phyloP scores from a whole-genome alignment of 257 asterid genomes.

The Fraxinus pennsylvanica region DNA sequence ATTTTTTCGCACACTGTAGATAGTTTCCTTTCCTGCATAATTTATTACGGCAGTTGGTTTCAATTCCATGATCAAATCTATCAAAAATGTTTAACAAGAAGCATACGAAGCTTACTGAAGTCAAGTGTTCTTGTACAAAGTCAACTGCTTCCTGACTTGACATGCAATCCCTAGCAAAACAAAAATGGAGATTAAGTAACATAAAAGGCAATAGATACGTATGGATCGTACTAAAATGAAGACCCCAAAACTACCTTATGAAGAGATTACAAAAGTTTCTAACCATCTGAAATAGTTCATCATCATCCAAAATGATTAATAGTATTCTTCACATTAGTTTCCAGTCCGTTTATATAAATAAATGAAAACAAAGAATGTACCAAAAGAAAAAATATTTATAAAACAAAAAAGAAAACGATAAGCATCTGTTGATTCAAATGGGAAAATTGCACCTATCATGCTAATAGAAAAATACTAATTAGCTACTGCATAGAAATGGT shows the following conservation, averaged over 20 bases:
- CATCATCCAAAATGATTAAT: neutral
- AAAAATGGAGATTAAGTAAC: constrained; percentile 8
- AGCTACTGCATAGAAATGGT: neutral
- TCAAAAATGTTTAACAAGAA: neutral
- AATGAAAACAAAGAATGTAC: neutral
- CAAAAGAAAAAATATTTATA: neutral
- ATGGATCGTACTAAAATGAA: constrained; percentile 3
- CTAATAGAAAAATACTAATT: neutral
- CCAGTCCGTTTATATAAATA: neutral
- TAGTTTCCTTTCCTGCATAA: constrained; percentile 71
- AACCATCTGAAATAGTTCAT: neutral
- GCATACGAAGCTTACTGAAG: constrained; percentile 44
- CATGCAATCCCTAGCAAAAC: constrained; percentile 84
- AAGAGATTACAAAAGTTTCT: neutral
- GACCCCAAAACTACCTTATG: constrained; percentile 14
- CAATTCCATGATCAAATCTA: constrained; percentile 3
- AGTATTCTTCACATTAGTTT: neutral
- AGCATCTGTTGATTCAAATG: neutral
- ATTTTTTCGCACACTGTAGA: constrained; percentile 73
- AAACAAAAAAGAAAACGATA: neutral
- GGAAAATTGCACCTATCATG: neutral
- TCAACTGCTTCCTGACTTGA: constrained; percentile 86
- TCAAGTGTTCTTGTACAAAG: constrained; percentile 58
- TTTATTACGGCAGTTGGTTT: constrained; percentile 20
- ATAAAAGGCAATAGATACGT: constrained; percentile 6